These are phyloP conservation scores for Penicillium olsonii DNA, from an alignment of 2,329 filamentous ascomycete genomes.

Conservation along the genomic window DNA sequence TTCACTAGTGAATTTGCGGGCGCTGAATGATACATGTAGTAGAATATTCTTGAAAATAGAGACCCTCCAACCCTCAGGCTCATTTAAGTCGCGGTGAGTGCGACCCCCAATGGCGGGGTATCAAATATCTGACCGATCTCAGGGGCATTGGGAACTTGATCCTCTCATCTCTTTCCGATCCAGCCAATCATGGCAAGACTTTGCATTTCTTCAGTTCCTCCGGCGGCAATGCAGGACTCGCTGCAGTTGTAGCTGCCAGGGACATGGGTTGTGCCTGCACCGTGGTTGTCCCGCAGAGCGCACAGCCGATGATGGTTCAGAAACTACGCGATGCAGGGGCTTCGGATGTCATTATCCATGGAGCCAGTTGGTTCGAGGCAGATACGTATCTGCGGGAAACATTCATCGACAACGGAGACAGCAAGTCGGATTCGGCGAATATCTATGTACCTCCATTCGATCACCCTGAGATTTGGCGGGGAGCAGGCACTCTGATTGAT, in stretches of 20 bases:
- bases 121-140: background rate
- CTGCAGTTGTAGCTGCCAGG: constrained; percentile 71
- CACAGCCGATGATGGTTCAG: constrained; percentile 66
- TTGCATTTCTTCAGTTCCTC: constrained; percentile 74
- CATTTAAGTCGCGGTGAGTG: constrained; percentile 70
- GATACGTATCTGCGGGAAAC: constrained; percentile 63
- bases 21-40: constrained; percentile 38
- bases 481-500: constrained; percentile 35
- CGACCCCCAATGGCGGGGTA: background rate
- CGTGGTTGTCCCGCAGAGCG: constrained; percentile 68
- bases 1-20: background rate
- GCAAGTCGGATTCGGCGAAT: constrained; percentile 14
- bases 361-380: constrained; percentile 68
- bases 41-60: constrained; percentile 82
- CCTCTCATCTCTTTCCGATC: constrained; percentile 26
- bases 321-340: constrained; percentile 68
- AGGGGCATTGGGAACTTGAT: constrained; percentile 43
- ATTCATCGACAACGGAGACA: constrained; percentile 31
- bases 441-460: constrained; percentile 43
- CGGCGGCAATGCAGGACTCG: constrained; percentile 80
- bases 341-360: constrained; percentile 63
- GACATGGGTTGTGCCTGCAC: constrained; percentile 65
- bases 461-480: constrained; percentile 40
- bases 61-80: constrained; percentile 75
- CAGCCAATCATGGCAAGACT: constrained; percentile 31